Evolutionary conservation across 441 rosid genomes (phyloP).

Genomic region (Theobroma grandiflorum): DNA sequence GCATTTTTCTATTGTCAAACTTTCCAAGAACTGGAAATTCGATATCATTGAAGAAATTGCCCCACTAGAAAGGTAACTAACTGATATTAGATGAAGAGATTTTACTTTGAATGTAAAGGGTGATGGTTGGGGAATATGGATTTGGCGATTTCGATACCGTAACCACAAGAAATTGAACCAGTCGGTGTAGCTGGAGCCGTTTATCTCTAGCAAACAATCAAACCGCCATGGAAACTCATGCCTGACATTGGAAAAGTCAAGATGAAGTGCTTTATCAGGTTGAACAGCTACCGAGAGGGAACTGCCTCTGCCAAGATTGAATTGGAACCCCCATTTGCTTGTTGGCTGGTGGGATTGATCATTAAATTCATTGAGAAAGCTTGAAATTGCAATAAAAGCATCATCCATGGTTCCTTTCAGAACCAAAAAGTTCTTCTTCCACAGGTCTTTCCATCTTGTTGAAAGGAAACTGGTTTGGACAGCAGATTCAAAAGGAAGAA

Average conservation of each 20-base stretch:
- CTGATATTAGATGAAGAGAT: conserved; percentile 52
- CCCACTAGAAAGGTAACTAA: conserved; percentile 43
- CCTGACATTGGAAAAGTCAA: conserved; percentile 44
- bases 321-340: conserved; percentile 46
- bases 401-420: conserved; percentile 46
- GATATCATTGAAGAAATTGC: conserved; percentile 53
- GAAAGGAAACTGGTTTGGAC: conserved; percentile 57
- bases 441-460: conserved; percentile 50
- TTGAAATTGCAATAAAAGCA: conserved; percentile 37
- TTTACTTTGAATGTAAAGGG: conserved; percentile 42
- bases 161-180: not conserved
- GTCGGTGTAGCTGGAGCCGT: conserved; percentile 6
- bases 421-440: conserved; percentile 48
- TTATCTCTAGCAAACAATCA: conserved; percentile 44
- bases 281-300: conserved; percentile 43
- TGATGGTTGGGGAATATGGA: conserved; percentile 21
- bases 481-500: conserved; percentile 33
- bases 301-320: conserved; percentile 43
- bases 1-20: conserved; percentile 50
- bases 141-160: not conserved
- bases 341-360: conserved; percentile 41
- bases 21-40: conserved; percentile 50
- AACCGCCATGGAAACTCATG: conserved; percentile 38
- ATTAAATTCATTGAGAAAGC: conserved; percentile 49
- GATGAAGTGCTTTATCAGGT: conserved; percentile 44